Percentiles rank a stretch among this genome's conserved stretches.
Evolutionary conservation across 345 rosid genomes (phyloP).

Genomic region (Linum lewisii): DNA sequence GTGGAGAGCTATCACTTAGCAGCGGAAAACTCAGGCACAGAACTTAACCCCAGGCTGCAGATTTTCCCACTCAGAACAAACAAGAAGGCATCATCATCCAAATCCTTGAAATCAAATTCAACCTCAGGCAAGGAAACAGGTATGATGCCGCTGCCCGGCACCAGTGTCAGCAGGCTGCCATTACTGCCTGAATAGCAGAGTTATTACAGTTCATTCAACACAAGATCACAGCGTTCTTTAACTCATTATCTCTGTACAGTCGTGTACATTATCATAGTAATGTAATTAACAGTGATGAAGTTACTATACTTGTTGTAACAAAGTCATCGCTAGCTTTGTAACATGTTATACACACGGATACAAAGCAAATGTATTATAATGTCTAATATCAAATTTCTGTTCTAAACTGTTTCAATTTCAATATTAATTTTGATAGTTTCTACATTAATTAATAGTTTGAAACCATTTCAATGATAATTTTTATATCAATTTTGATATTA

Average conservation of each 20-base stretch:
- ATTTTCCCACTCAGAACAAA: constrained; percentile 62
- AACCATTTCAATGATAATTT: no score
- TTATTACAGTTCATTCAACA: no score
- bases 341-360: no score
- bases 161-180: constrained; percentile 48
- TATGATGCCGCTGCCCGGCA: constrained; percentile 18
- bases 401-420: no score
- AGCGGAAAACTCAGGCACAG: constrained; percentile 80
- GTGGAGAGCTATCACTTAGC: constrained; percentile 80
- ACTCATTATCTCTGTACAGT: neutral
- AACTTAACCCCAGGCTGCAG: constrained; percentile 72
- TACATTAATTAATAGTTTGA: no score
- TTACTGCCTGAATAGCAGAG: constrained; percentile 47
- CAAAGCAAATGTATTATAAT: neutral
- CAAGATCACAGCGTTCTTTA: no score
- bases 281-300: neutral
- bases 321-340: neutral
- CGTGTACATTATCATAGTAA: neutral
- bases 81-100: constrained; percentile 32
- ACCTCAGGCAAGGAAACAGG: constrained; percentile 12
- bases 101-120: constrained; percentile 24
- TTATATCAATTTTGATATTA: no score
- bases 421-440: no score
- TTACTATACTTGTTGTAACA: neutral
- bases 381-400: neutral